Conservation (phyloP, 1,284 basidiomycete genomes). For the Fomitopsis palustris region DNA sequence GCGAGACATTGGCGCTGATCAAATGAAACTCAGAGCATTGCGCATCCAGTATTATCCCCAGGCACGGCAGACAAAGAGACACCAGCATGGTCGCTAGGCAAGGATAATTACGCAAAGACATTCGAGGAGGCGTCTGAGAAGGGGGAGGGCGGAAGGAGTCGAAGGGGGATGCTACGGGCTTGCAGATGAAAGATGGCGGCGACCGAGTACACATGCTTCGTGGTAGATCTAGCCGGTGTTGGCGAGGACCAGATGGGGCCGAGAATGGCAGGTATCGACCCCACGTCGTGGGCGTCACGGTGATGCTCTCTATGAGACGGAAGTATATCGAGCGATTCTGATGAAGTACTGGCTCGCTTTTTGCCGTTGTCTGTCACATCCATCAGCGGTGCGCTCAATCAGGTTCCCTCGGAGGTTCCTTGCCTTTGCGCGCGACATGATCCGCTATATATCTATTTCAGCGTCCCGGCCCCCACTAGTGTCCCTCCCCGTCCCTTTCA, state of each 20-base stretch:
- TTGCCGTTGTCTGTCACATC: not conserved
- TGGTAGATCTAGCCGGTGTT: not conserved
- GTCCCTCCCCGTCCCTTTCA: not conserved
- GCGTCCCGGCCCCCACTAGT: not conserved
- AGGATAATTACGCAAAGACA: no score
- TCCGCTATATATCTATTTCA: conserved; percentile 1
- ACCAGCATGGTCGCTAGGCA: no score
- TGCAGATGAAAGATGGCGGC: not conserved
- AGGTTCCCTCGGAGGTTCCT: not conserved
- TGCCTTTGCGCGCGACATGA: not conserved
- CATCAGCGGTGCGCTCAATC: not conserved
- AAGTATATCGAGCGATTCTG: not conserved
- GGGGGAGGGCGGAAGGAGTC: no score
- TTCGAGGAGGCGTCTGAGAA: no score
- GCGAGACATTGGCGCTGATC: no score
- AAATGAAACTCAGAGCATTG: no score
- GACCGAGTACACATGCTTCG: not conserved
- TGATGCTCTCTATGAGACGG: not conserved
- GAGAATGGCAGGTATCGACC: not conserved
- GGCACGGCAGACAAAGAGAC: no score
- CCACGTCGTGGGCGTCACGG: not conserved
- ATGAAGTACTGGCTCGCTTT: not conserved
- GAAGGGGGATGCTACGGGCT: not conserved
- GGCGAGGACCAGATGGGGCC: not conserved
- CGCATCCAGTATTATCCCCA: no score